Conservation (phyloP, 176 grass and related monocot genomes). For the Otatea glauca region DNA sequence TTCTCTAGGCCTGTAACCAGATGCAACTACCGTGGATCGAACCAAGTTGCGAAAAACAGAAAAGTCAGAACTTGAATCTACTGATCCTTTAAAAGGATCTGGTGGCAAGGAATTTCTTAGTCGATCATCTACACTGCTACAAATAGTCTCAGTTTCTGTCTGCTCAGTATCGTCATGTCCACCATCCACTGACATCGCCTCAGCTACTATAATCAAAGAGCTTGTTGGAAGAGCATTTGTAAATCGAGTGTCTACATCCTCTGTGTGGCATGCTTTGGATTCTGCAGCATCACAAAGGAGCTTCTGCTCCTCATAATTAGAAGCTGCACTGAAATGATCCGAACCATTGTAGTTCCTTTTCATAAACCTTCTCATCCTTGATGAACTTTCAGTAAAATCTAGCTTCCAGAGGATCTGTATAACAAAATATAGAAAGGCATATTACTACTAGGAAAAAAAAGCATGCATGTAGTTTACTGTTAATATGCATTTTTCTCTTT, state of each 20-base stretch:
- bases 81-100: conserved; percentile 65
- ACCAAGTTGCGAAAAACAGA: conserved; percentile 76
- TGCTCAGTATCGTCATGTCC: conserved; percentile 64
- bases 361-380: conserved; percentile 91
- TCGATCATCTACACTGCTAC: conserved; percentile 59
- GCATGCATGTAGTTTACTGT: conserved; percentile 8
- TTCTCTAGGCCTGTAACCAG: conserved; percentile 67
- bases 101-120: conserved; percentile 54
- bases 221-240: conserved; percentile 57
- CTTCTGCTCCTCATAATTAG: conserved; percentile 66
- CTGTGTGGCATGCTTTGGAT: conserved; percentile 34
- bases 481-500: neutral
- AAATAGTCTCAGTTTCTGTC: conserved; percentile 60
- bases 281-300: conserved; percentile 63
- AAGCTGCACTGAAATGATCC: conserved; percentile 63
- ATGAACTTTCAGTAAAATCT: conserved; percentile 84
- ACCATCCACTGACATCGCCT: conserved; percentile 65
- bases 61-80: conserved; percentile 68
- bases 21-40: conserved; percentile 65
- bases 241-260: conserved; percentile 49
- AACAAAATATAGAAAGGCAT: conserved; percentile 24
- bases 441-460: conserved; percentile 24
- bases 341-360: conserved; percentile 88
- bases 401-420: conserved; percentile 83
- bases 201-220: conserved; percentile 71